These are phyloP conservation scores for Ogataea salicorniae DNA, from an alignment of 805 yeast species.

Conservation along the genomic window DNA sequence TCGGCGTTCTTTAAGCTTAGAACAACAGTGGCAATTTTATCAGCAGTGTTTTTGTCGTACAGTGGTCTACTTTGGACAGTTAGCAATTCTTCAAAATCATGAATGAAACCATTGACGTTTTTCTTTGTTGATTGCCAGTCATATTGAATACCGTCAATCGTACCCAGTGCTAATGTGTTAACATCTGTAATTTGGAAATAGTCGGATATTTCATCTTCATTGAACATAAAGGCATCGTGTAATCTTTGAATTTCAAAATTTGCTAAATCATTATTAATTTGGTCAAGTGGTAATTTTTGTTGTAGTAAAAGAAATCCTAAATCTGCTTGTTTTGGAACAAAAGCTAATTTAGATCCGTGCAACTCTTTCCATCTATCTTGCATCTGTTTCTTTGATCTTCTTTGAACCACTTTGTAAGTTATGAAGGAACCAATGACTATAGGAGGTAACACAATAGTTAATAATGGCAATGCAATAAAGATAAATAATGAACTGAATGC, in stretches of 20 bases:
- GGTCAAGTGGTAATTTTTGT: slow-evolving; percentile 17
- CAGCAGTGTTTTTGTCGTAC: slow-evolving; percentile 20
- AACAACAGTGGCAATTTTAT: slow-evolving; percentile 24
- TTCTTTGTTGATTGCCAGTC: slow-evolving; percentile 18
- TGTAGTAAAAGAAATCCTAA: slow-evolving; percentile 12
- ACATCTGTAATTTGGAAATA: slow-evolving; percentile 18
- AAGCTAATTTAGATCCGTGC: slow-evolving; percentile 22
- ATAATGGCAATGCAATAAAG: slow-evolving; percentile 29
- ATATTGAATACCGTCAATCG: slow-evolving; percentile 26
- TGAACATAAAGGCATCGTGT: slow-evolving; percentile 26
- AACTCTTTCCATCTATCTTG: slow-evolving; percentile 21
- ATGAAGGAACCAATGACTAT: slow-evolving; percentile 23
- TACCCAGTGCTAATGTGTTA: slow-evolving; percentile 26
- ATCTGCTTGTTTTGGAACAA: slow-evolving; percentile 13
- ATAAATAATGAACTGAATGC: slow-evolving; percentile 25
- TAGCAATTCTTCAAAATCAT: slow-evolving; percentile 21
- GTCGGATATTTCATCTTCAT: slow-evolving; percentile 27
- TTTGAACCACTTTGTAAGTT: slow-evolving; percentile 10
- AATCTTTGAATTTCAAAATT: slow-evolving; percentile 28
- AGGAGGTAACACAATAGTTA: slow-evolving; percentile 30
- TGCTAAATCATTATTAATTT: slow-evolving; percentile 26
- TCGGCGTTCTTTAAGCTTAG: slow-evolving; percentile 18
- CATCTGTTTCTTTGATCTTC: slow-evolving; percentile 12
- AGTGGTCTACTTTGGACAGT: slow-evolving; percentile 26
- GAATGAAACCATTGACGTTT: slow-evolving; percentile 16